Base-by-base conservation (phyloP, 2,329 filamentous ascomycete species). In the Hyphodiscus sp. region DNA sequence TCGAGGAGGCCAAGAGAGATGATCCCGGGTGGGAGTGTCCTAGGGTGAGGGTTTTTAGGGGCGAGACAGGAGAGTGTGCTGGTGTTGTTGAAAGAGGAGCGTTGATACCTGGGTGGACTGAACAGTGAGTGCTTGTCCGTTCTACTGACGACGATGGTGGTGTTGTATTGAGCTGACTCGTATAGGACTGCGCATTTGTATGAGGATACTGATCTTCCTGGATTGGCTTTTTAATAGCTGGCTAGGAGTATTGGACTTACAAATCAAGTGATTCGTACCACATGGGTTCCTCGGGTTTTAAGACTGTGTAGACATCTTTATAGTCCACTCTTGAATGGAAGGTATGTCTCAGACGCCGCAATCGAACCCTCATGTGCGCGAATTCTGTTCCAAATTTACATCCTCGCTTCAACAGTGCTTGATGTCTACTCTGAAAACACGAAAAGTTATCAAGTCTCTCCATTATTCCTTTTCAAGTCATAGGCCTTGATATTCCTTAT, bases 1-100 rank as follows among this genome's bases (percentile, higher is more conserved):
- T 67, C 20, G 52, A 56, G 47, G 50, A 54, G 16, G 57, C 41
- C 20, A 61, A 50, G 51, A 49, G 29, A 16, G 30, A 20, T 4
- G 51, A 64, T 53, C 58, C 58, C 4, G 58, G 56, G 2, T 67
- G 63, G 65, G 47, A 55, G 23, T 60, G 62, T 54, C 65, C 65
- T 11, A 51, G 52, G 18, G 54, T 65, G 2, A 59, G 49, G 15
- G 61, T 65, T 29, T n/a, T 61, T 11, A 47, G 53, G 29, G 18
- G 26, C 1, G 20, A 49, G n/a, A 59, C 52, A 3, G 61, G 59
- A n/a, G 50, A 58, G 10, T 51, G 50, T 33, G 20, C 58, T 30
- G 51, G 23, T 10, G 49, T 55, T 29, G 45, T 66, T 47, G 47
- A 56, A 18, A 57, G 56, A 0, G 64, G 63, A 13, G 33, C 33